Base-by-base conservation (phyloP, 192 early-diverging fungal genomes). In the Linnemannia elongata region DNA sequence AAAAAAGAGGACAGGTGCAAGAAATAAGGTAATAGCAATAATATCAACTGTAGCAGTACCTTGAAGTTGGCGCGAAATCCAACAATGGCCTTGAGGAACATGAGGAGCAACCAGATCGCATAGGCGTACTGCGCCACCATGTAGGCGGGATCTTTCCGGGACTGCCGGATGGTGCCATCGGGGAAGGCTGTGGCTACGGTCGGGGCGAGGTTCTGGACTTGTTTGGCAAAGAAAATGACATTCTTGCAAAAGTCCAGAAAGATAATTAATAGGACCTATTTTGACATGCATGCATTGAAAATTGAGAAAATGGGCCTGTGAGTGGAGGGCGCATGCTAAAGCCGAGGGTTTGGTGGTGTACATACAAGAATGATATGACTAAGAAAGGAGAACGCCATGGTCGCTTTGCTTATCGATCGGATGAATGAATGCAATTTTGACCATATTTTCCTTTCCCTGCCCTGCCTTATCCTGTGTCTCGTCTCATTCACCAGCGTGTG, bases 231-330 rank as follows among this genome's bases (percentile, higher is more conserved):
- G 52, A 73, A 75, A 22, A 30, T 68, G 3, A 76, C 72, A 22
- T 81, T 87, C 66, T 87, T 87, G 80, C 78, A 76, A 45, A 87
- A 87, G 33, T 87, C 85, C 38, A 87, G 79, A 33, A 87, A 3
- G 72, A 78, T 81, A 3, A 81, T 41, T 36, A 87, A 2, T 4
- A 87, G 85, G 49, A 87, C 85, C 85, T 87, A 47, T 66, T 27
- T 66, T 30, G 9, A 15, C 8, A 60, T 8, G 60, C n/a, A 33
- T 15, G 60, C n/a, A 33, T 15, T 30, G 30, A 1, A 4, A 30
- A 33, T 17, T 15, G 22, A 30, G 72, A 3, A n/a, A 20, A 49
- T 18, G 20, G 44, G 72, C 24, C 27, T 44, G n/a, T n/a, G 41
- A 41, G 42, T 71, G 33, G n/a, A 27, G 71, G 13, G 41, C 44